A percentile compares a stretch with the other conserved stretches of the same genome.
Conservation (phyloP, 2,329 filamentous ascomycete genomes). For the Sclerotinia sclerotiorum region DNA sequence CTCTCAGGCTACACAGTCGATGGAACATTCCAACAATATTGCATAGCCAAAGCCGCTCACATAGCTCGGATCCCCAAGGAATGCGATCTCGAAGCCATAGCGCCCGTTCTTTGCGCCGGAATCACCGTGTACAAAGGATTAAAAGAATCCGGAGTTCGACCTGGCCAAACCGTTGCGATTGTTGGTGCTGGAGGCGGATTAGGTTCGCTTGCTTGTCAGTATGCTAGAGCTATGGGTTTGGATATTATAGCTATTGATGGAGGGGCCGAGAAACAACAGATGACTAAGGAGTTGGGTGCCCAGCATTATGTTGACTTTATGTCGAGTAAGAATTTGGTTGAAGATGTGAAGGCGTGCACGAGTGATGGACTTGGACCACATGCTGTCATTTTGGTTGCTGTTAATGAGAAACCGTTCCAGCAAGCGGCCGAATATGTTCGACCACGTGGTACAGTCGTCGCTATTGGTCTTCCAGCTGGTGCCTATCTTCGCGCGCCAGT, state of each 20-base stretch:
- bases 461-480: conserved; percentile 81
- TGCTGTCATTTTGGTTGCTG: conserved; percentile 83
- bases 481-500: conserved; percentile 81
- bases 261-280: conserved; percentile 74
- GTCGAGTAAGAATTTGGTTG: conserved; percentile 72
- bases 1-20: conserved; percentile 93
- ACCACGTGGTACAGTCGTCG: conserved; percentile 77
- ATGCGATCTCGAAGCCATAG: conserved; percentile 70
- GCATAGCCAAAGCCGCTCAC: conserved; percentile 81
- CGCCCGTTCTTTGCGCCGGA: conserved; percentile 80
- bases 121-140: conserved; percentile 90
- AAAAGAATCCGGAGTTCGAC: conserved; percentile 74
- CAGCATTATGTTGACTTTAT: conserved; percentile 77
- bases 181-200: conserved; percentile 85
- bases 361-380: conserved; percentile 80
- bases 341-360: conserved; percentile 79
- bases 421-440: conserved; percentile 87
- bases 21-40: conserved; percentile 91
- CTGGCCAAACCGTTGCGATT: conserved; percentile 78
- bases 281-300: conserved; percentile 71
- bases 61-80: conserved; percentile 79
- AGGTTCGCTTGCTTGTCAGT: conserved; percentile 78
- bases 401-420: conserved; percentile 90
- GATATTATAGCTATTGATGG: conserved; percentile 78
- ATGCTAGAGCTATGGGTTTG: conserved; percentile 87